phyloP scores from a whole-genome alignment of 495 filamentous ascomycete genomes.

The Cenococcum geophilum region DNA sequence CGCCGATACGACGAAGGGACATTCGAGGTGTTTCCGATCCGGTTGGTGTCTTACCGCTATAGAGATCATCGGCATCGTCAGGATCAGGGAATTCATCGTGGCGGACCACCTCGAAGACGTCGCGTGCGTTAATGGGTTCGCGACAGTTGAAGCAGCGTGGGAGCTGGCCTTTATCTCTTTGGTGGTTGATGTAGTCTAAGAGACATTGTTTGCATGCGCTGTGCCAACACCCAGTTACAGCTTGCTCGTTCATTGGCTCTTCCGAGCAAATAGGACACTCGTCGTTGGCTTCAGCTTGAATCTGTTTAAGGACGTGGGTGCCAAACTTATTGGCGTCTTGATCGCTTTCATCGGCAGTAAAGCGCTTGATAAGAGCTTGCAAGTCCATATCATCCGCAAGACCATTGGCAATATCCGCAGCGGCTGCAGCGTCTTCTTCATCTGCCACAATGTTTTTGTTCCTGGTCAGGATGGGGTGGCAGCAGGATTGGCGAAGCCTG shows the following conservation, averaged over 20 bases:
- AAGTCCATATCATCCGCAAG: slow-evolving; percentile 96
- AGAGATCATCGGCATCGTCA: slow-evolving; percentile 34
- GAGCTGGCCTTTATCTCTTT: slow-evolving; percentile 64
- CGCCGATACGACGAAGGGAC: slow-evolving; percentile 71
- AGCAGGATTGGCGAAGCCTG: slow-evolving; percentile 88
- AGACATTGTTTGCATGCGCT: slow-evolving; percentile 91
- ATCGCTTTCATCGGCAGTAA: slow-evolving; percentile 61
- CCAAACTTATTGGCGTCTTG: slow-evolving; percentile 66
- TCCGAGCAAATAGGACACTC: slow-evolving; percentile 95
- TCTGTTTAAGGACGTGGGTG: slow-evolving; percentile 79
- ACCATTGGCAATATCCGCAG: slow-evolving; percentile 70
- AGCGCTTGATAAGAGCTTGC: slow-evolving; percentile 72
- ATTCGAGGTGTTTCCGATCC: slow-evolving; percentile 52
- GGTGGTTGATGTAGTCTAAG: slow-evolving; percentile 78
- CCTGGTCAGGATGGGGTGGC: slow-evolving; percentile 82
- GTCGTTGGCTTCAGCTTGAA: slow-evolving; percentile 75
- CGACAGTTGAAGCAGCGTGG: slow-evolving; percentile 88
- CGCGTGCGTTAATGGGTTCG: slow-evolving; percentile 68
- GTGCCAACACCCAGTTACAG: slow-evolving; percentile 95
- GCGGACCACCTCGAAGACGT: slow-evolving; percentile 84
- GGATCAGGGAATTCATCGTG: slow-evolving; percentile 38
- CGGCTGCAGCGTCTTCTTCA: slow-evolving; percentile 75
- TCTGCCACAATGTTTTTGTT: slow-evolving; percentile 80
- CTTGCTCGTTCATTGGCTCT: slow-evolving; percentile 88
- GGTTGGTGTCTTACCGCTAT: slow-evolving; percentile 30